A percentile compares a stretch with the other conserved stretches of the same genome.
Evolutionary conservation across 2,329 filamentous ascomycete genomes (phyloP).

Genomic region (Curvularia lunata): DNA sequence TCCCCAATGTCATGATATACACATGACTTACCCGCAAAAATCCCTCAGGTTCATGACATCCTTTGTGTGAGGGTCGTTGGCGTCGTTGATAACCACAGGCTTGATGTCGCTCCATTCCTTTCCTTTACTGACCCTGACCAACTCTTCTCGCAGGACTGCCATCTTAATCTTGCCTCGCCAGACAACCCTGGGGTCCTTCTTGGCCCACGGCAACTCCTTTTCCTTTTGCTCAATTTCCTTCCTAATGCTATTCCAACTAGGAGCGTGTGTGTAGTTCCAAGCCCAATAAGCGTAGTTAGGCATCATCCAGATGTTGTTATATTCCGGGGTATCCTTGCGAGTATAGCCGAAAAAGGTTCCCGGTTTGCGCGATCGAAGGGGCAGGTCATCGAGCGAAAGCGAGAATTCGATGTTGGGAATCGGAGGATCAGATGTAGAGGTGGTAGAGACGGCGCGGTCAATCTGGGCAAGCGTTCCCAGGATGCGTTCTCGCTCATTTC

Average conservation of each 20-base stretch:
- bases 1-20: neutral
- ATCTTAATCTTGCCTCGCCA: slow-evolving; percentile 46
- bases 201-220: slow-evolving; percentile 30
- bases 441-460: slow-evolving; percentile 38
- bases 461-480: slow-evolving; percentile 45
- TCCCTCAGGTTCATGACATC: slow-evolving; percentile 45
- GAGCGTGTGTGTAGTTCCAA: slow-evolving; percentile 46
- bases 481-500: slow-evolving; percentile 45
- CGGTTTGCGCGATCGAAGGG: slow-evolving; percentile 36
- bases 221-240: slow-evolving; percentile 36
- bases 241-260: slow-evolving; percentile 44
- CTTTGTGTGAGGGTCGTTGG: slow-evolving; percentile 37
- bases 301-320: slow-evolving; percentile 45
- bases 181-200: slow-evolving; percentile 41
- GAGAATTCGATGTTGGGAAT: slow-evolving; percentile 44
- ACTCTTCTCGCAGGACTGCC: slow-evolving; percentile 38
- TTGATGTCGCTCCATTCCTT: slow-evolving; percentile 45
- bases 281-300: slow-evolving; percentile 47
- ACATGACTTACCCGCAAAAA: slow-evolving; percentile 38
- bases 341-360: slow-evolving; percentile 43
- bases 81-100: slow-evolving; percentile 44
- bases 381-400: slow-evolving; percentile 42
- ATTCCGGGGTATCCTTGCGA: slow-evolving; percentile 35
- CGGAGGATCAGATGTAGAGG: slow-evolving; percentile 34
- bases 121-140: slow-evolving; percentile 37